A percentile compares a stretch with the other conserved stretches of the same genome.
Conservation (phyloP, 1,284 basidiomycete species). For the Cerrena zonata region DNA sequence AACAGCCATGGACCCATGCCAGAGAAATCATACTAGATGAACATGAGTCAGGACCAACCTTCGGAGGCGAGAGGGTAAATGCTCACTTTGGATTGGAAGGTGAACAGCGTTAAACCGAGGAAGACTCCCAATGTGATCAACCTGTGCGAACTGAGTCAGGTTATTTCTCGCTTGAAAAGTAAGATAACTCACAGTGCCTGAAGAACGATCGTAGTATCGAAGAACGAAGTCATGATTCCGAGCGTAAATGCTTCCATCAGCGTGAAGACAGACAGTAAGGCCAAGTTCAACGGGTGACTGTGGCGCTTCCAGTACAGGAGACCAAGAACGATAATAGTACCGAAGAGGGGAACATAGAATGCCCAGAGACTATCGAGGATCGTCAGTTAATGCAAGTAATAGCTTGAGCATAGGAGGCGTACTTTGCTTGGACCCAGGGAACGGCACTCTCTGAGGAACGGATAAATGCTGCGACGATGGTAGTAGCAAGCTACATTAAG, state of each 20-base stretch:
- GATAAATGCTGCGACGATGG: conserved; percentile 60
- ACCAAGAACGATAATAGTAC: conserved; percentile 69
- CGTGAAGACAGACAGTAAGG: conserved; percentile 75
- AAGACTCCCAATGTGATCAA: conserved; percentile 84
- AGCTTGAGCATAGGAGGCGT: conserved; percentile 16
- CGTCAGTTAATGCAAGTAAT: conserved; percentile 1
- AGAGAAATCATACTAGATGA: conserved; percentile 83
- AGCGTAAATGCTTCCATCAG: conserved; percentile 75
- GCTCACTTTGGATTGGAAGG: conserved; percentile 71
- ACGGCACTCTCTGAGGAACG: conserved; percentile 54
- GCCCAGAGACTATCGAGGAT: conserved; percentile 52
- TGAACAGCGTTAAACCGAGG: conserved; percentile 81
- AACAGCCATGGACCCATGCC: conserved; percentile 83
- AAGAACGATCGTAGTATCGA: conserved; percentile 71
- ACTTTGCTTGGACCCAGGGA: conserved; percentile 70
- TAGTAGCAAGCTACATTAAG: conserved; percentile 67
- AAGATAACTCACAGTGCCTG: conserved; percentile 65
- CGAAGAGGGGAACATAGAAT: conserved; percentile 71
- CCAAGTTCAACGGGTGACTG: conserved; percentile 75
- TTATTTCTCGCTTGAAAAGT: not conserved
- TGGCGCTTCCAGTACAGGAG: conserved; percentile 85
- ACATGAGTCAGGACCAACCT: conserved; percentile 8
- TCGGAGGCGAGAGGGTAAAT: not conserved
- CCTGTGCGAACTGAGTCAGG: conserved; percentile 28
- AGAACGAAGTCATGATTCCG: conserved; percentile 73